Base-by-base conservation (phyloP, 805 yeast genomes). In the Candida manassasensis region DNA sequence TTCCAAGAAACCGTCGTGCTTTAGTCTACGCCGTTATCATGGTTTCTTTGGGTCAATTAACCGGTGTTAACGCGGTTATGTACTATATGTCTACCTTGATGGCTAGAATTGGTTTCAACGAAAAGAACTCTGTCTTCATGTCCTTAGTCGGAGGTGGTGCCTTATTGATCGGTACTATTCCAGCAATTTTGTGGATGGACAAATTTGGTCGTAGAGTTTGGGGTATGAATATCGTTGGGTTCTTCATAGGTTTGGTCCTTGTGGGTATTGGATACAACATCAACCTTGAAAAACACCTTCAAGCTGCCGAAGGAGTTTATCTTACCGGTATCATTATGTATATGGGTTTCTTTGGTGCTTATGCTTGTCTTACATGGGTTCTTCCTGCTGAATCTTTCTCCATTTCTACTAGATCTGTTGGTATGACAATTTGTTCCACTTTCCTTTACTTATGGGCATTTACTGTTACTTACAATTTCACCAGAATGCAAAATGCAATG, bases 131-230 rank as follows among this genome's bases (percentile, higher is more conserved):
- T 16, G 81, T 78, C 6, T 74, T 77, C 48, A 77, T 79, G 84
- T 77, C 84, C 6, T 67, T 77, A 50, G 84, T 79, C 15, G 83
- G 83, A 35, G 84, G 84, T 48, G 84, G 80, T 24, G 63, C 83
- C 1, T 57, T 78, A 29, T 53, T 79, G 43, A 30, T 79, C 8
- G 85, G 84, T 49, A 73, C 84, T 7, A 77, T 79, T 46, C 84
- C 84, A 16, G 84, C 83, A 10, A 70, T 78, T 36, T 45, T 75
- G 38, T 76, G 55, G 55, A 74, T 68, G 81, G 84, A 71, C 47
- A 59, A 61, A 27, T 73, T 70, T 45, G 81, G 81, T 21, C 64
- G 81, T 55, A 63, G 79, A 50, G 59, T 67, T 32, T 78, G 84
- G 83, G 81, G 80, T 39, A 48, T 58, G 57, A 76, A 75, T 44